A percentile compares a stretch with the other conserved stretches of the same genome.
Conservation (phyloP, 306 rosid genomes). For the Cucurbita maxima region DNA sequence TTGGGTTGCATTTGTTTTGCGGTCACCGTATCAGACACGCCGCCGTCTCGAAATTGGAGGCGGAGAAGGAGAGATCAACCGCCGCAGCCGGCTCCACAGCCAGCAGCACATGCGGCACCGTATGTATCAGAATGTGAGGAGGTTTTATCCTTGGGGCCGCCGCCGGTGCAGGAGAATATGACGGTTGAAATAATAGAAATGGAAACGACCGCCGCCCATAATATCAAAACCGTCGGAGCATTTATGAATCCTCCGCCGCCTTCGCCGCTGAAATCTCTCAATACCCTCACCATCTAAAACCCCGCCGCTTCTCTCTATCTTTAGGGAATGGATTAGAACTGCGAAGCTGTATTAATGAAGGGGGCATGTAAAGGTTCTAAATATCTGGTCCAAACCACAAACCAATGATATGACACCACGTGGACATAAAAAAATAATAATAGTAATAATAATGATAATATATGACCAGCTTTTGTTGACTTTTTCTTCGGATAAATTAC, state of each 20-base stretch:
- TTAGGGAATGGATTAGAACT: neutral
- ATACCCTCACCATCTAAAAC: slow-evolving; percentile 33
- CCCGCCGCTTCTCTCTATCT: too few species aligned
- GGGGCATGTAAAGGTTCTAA: neutral
- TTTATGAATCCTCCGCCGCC: slow-evolving; percentile 15
- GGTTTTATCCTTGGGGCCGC: slow-evolving; percentile 29
- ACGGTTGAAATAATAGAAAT: slow-evolving; percentile 27
- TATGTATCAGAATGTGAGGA: slow-evolving; percentile 11
- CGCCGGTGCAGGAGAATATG: slow-evolving; percentile 56
- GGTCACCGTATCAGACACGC: neutral
- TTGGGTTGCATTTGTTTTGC: neutral
- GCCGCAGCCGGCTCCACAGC: slow-evolving; percentile 19
- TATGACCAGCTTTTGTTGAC: neutral
- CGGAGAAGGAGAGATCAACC: slow-evolving; percentile 8
- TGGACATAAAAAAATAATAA: neutral
- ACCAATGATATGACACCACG: neutral
- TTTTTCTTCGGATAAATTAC: neutral
- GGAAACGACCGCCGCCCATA: slow-evolving; percentile 29
- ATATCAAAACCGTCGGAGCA: slow-evolving; percentile 5
- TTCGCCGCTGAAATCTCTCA: slow-evolving; percentile 16
- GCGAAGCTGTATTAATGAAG: neutral
- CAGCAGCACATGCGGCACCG: slow-evolving; percentile 25
- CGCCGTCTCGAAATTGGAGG: neutral
- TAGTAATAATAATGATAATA: too few species aligned
- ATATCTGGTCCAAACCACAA: neutral